phyloP scores from a whole-genome alignment of 371 early-diverging fungal genomes.

The Nematocida major region DNA sequence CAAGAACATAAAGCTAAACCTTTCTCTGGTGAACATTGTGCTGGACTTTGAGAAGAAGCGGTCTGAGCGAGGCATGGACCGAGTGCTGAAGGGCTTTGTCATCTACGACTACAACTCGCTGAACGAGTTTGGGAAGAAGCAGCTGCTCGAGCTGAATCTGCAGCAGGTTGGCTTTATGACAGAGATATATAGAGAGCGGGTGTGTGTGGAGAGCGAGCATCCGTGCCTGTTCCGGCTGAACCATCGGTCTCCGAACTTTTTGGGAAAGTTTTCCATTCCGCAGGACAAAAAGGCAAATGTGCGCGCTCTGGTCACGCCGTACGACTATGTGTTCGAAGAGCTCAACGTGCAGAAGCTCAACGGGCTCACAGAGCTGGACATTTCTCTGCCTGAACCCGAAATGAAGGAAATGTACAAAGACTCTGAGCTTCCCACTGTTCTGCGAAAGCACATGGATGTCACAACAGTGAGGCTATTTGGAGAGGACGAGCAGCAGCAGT shows the following conservation, averaged over 20 bases:
- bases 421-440: neutral
- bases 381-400: constrained; percentile 1
- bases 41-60: constrained; percentile 40
- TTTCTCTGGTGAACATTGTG: constrained; percentile 28
- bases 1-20: constrained; percentile 8
- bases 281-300: neutral
- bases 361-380: constrained; percentile 6
- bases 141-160: constrained; percentile 1
- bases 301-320: neutral
- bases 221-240: constrained; percentile 14
- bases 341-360: constrained; percentile 4
- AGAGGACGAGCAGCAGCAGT: neutral
- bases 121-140: constrained; percentile 21
- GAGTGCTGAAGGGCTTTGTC: constrained; percentile 1
- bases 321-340: constrained; percentile 2
- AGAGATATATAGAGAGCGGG: neutral
- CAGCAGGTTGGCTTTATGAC: constrained; percentile 9
- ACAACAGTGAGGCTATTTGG: constrained; percentile 20
- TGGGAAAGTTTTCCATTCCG: constrained; percentile 36
- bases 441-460: neutral
- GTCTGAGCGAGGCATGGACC: constrained; percentile 3
- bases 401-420: neutral
- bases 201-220: constrained; percentile 1
- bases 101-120: constrained; percentile 39
- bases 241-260: constrained; percentile 15